These are phyloP conservation scores for Psilocybe subaeruginosa DNA, from an alignment of 768 basidiomycete species.

Conservation along the genomic window DNA sequence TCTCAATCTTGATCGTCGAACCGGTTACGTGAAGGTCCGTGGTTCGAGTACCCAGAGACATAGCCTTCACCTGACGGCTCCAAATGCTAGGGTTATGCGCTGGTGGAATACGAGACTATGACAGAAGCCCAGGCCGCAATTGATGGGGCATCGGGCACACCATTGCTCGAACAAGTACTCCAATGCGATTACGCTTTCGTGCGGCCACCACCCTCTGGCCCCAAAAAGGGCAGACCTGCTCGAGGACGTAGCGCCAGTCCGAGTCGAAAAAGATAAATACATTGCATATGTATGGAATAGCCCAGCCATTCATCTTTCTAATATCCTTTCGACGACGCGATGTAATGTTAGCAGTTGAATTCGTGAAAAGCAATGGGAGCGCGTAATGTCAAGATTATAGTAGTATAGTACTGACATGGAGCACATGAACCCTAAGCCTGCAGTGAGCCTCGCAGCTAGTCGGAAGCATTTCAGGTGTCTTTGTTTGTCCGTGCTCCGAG, in stretches of 20 bases:
- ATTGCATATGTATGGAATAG: not conserved
- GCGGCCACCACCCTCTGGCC: slow-evolving; percentile 82
- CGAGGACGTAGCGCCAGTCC: slow-evolving; percentile 87
- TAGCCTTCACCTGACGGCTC: not conserved
- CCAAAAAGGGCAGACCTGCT: slow-evolving; percentile 71
- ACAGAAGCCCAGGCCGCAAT: slow-evolving; percentile 94
- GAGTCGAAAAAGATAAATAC: slow-evolving; percentile 50
- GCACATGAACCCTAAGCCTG: not conserved
- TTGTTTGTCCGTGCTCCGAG: not conserved
- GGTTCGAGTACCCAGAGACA: not conserved
- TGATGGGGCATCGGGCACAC: slow-evolving; percentile 82
- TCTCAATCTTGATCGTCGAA: slow-evolving; percentile 94
- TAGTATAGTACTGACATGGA: not conserved
- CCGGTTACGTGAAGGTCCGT: slow-evolving; percentile 96
- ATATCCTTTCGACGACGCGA: not conserved
- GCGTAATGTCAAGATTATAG: not conserved
- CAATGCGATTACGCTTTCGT: slow-evolving; percentile 95
- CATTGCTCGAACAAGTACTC: slow-evolving; percentile 82
- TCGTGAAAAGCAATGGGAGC: not conserved
- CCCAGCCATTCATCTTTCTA: not conserved
- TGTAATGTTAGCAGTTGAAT: not conserved
- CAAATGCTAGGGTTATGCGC: slow-evolving; percentile 84
- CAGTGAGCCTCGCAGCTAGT: not conserved
- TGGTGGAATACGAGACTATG: slow-evolving; percentile 97
- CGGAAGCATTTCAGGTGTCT: not conserved